Evolutionary conservation across 345 rosid genomes (phyloP).

Genomic region (Eucalyptus microcorys): DNA sequence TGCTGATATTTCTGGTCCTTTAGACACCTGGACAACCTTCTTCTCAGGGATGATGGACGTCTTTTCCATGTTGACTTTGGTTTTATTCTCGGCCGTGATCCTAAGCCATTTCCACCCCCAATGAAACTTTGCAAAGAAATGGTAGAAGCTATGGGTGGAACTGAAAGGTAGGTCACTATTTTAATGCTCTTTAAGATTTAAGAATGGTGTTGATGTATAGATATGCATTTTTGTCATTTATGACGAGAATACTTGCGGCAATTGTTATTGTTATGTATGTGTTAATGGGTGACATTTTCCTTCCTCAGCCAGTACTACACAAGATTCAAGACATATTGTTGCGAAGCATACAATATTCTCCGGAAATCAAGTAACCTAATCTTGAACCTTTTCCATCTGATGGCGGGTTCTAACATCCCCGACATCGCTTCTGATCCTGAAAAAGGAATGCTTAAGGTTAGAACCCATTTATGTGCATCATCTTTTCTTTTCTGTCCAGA

Average conservation of each 20-base stretch:
- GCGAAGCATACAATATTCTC: conserved; percentile 98
- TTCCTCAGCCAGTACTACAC: conserved; percentile 84
- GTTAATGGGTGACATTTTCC: background rate
- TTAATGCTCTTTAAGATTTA: background rate
- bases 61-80: conserved; percentile 98
- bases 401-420: conserved; percentile 97
- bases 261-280: background rate
- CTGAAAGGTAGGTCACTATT: conserved; percentile 57
- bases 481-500: background rate
- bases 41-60: conserved; percentile 87
- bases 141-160: conserved; percentile 99
- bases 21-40: conserved; percentile 97
- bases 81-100: conserved; percentile 94
- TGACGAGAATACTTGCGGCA: background rate
- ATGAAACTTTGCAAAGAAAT: conserved; percentile 99
- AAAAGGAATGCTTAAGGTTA: conserved; percentile 92
- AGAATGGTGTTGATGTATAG: background rate
- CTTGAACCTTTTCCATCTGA: conserved; percentile 83
- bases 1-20: background rate
- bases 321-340: conserved; percentile 93
- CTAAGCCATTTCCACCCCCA: conserved; percentile 98
- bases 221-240: background rate
- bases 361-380: conserved; percentile 95
- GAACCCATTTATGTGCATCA: background rate
- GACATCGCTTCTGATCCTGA: conserved; percentile 97